Base-by-base conservation (phyloP, 768 basidiomycete species). In the Psilocybe tampanensis region DNA sequence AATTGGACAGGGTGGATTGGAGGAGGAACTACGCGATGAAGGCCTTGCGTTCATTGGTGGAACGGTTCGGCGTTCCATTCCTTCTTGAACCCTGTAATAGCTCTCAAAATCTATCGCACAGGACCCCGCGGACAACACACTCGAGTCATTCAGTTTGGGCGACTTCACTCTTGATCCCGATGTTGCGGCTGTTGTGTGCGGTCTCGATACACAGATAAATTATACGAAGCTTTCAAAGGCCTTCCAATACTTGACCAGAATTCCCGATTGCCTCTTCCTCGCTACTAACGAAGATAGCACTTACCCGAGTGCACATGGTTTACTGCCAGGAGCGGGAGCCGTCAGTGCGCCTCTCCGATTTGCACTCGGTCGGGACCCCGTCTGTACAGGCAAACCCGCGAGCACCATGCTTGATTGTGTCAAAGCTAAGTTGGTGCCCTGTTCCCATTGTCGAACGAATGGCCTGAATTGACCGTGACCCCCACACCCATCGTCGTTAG, bases 201-300 rank as follows among this genome's bases (percentile, higher is more conserved):
- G 96, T 1, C 82, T 95, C 22, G 96, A 98, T 73, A 82, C 81
- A 21, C 77, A 80, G 63, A 80, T 97, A 68, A 97, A 93, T 74
- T 99, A 98, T 76, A 93, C 90, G 53, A 99, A 99, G 75, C 77
- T 93, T 52, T 90, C 89, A 11, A 96, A 94, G 72, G 97, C 94
- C 3, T 93, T 92, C 73, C 86, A 90, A 66, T 96, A 95, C 72
- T 80, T 98, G 49, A 86, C 83, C 39, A 83, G 85, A n/a, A 89
- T 92, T 73, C 81, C 86, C 18, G 86, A 75, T 19, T 94, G 92
- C 65, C 81, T 80, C 33, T 98, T 98, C 73, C 82, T 99, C 58
- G 88, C 85, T 34, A 98, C 96, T 2, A 98, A 98, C 68, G 88
- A 88, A 52, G 96, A 98, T 67, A 89, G 92, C 61, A 98, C 94